phyloP scores from a whole-genome alignment of 805 yeast species.

The Metschnikowia cerradonensis region DNA sequence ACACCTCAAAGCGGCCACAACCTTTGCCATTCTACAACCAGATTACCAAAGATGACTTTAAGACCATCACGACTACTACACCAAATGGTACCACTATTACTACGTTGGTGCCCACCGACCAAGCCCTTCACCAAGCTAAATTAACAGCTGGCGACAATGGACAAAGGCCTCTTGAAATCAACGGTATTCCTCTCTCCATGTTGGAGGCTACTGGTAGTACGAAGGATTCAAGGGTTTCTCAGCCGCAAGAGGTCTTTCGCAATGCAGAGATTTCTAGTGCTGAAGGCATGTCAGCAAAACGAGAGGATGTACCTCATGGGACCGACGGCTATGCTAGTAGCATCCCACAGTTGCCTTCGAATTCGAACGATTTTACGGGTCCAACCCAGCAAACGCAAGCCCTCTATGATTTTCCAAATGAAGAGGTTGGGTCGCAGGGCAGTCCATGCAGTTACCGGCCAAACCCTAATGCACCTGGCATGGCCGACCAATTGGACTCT shows the following conservation, averaged over 20 bases:
- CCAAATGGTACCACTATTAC: constrained; percentile 92
- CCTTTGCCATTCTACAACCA: constrained; percentile 91
- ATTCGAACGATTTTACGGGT: neutral
- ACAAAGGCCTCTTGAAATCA: constrained; percentile 53
- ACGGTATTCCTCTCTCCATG: constrained; percentile 68
- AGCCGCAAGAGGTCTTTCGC: neutral
- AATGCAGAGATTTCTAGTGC: neutral
- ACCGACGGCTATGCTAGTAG: neutral
- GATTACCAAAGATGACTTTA: constrained; percentile 83
- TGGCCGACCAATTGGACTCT: constrained; percentile 43
- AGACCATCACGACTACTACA: constrained; percentile 77
- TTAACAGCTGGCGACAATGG: constrained; percentile 54
- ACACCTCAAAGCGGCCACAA: constrained; percentile 38
- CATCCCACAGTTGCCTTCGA: neutral
- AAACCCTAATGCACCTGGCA: constrained; percentile 9
- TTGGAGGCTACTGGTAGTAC: constrained; percentile 78
- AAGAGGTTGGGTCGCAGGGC: constrained; percentile 7
- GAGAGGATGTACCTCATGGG: neutral
- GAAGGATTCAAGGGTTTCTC: constrained; percentile 7
- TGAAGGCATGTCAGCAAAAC: neutral
- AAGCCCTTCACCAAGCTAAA: constrained; percentile 62
- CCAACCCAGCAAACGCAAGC: neutral
- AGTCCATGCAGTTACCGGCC: constrained; percentile 8
- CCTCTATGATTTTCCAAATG: constrained; percentile 4
- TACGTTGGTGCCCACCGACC: constrained; percentile 81